Base-by-base conservation (phyloP, 306 rosid genomes). In the Glycine tomentella region DNA sequence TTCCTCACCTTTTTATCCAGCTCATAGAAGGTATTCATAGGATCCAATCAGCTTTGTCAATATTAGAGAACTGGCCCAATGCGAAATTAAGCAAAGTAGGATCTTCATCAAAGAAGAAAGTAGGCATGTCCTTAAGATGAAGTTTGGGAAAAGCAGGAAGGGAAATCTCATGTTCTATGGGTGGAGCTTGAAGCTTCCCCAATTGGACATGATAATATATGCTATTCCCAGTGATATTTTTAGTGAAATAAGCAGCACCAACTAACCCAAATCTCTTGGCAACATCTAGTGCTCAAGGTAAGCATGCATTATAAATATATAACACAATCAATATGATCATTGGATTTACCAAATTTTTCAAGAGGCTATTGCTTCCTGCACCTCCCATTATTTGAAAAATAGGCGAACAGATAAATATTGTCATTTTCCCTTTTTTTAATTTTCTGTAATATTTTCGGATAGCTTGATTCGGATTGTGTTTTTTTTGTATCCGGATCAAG, bases 31-130 rank as follows among this genome's bases (percentile, higher is more conserved):
- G 5, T 38, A 5, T 38, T 38, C 42, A 75, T 1, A 75, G 69
- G 69, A 58, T 75, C 79, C 69, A 58, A 58, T 75, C 79, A 57
- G 66, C 77, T 64, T 64, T 36, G 11, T 64, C 0, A 20, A 64
- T 64, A 14, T 36, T 64, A 25, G 69, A 64, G 69, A 75, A 75
- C 5, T 75, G 79, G 8, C 0, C 13, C 9, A 20, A 10, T 2
- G 20, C 0, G 5, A 57, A 44, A 4, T 20, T 3, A 58, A 75
- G 9, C 4, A 44, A 2, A 58, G 4, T 0, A 0, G 4, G 20
- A 7, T 75, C 25, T 7, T 1, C 67, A 11, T 40, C 8, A 20
- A 53, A 44, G n/a, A 75, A 58, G 53, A 75, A 75, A 7, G 79
- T 2, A 12, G 79, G 79, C 69, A 75, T 20, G 57, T 75, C 79